These are phyloP conservation scores for Corchorus capsularis DNA, from an alignment of 345 rosid genomes.

Conservation along the genomic window DNA sequence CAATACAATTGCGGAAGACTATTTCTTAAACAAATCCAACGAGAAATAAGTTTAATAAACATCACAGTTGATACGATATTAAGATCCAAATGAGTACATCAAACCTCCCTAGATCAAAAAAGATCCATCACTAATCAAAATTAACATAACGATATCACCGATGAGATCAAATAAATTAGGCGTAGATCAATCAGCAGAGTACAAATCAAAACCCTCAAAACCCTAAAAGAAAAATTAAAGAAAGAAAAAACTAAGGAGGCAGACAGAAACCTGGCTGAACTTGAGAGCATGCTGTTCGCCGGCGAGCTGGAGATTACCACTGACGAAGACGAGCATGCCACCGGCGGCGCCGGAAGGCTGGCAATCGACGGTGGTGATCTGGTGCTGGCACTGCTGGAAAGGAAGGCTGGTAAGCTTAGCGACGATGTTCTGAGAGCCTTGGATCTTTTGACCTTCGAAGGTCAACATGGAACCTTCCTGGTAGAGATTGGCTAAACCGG, in stretches of 20 bases:
- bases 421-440: conserved; percentile 75
- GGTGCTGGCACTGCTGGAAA: conserved; percentile 91
- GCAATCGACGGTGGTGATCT: conserved; percentile 82
- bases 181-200: conserved; percentile 24
- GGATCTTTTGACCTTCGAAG: conserved; percentile 95
- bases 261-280: conserved; percentile 80
- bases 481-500: conserved; percentile 62
- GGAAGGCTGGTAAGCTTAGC: conserved; percentile 83
- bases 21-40: too few relatives aligned
- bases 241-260: neutral
- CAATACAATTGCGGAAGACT: neutral
- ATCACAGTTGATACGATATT: neutral
- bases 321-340: conserved; percentile 92
- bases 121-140: neutral
- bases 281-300: conserved; percentile 94
- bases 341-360: conserved; percentile 97
- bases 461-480: conserved; percentile 90
- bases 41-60: neutral
- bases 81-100: neutral
- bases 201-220: conserved; percentile 12
- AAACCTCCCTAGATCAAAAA: neutral
- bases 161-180: conserved; percentile 17
- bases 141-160: conserved; percentile 4
- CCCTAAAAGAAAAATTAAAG: neutral
- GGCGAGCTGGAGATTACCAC: conserved; percentile 86